A percentile compares a stretch with the other conserved stretches of the same genome.
These are phyloP conservation scores for Penicillium lagena DNA, from an alignment of 495 filamentous ascomycete species.

Conservation along the genomic window DNA sequence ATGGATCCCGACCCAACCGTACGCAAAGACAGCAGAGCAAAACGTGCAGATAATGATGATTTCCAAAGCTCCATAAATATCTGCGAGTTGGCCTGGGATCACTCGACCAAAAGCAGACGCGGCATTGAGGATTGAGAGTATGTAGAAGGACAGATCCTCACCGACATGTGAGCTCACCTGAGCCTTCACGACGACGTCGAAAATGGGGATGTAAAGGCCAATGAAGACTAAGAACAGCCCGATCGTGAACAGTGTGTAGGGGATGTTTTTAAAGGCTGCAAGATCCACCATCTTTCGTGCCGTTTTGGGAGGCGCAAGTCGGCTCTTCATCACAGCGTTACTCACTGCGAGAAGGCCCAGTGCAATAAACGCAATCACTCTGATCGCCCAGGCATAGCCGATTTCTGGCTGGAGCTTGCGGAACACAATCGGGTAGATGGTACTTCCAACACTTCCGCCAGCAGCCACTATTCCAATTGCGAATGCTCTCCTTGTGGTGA, in stretches of 20 bases:
- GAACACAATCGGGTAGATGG: slow-evolving; percentile 50
- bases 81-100: slow-evolving; percentile 32
- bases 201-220: slow-evolving; percentile 36
- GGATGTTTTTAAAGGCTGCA: slow-evolving; percentile 25
- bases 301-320: slow-evolving; percentile 5
- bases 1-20: slow-evolving; percentile 29
- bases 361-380: slow-evolving; percentile 47
- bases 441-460: slow-evolving; percentile 32
- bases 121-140: slow-evolving; percentile 42
- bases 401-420: slow-evolving; percentile 37
- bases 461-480: slow-evolving; percentile 39
- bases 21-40: slow-evolving; percentile 22
- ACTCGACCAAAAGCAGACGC: slow-evolving; percentile 40
- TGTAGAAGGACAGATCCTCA: slow-evolving; percentile 31
- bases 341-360: slow-evolving; percentile 35
- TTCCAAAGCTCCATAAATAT: slow-evolving; percentile 29
- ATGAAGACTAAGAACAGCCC: slow-evolving; percentile 27
- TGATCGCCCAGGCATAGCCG: slow-evolving; percentile 49
- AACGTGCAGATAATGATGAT: slow-evolving; percentile 23
- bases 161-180: slow-evolving; percentile 7
- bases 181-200: slow-evolving; percentile 31
- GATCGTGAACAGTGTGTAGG: slow-evolving; percentile 24
- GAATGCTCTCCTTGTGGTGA: slow-evolving; percentile 33
- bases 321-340: slow-evolving; percentile 23
- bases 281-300: slow-evolving; percentile 23